Percentiles rank a stretch among this genome's conserved stretches.
These are phyloP conservation scores for Kitagawia praeruptora DNA, from an alignment of 129 eudicot genomes.

Conservation along the genomic window DNA sequence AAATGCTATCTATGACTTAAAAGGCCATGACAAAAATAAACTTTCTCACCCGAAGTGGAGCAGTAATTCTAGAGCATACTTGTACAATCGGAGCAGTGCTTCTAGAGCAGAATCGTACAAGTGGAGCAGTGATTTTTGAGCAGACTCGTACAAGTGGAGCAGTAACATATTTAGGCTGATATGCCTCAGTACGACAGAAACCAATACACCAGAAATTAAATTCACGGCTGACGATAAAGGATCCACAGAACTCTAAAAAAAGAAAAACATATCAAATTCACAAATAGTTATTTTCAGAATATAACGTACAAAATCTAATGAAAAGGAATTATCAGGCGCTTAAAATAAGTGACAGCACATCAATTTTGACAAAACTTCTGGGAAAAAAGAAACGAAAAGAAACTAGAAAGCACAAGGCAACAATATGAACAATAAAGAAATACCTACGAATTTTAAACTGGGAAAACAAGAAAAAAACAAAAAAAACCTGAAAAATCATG, in stretches of 20 bases:
- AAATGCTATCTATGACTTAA: not conserved
- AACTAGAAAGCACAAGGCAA: not conserved
- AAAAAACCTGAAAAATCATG: constrained; percentile 71
- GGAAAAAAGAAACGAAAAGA: not conserved
- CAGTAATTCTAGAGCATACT: not conserved
- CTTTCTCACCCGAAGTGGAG: not conserved
- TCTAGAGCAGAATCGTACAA: constrained; percentile 20
- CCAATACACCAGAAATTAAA: constrained; percentile 41
- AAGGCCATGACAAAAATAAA: not conserved
- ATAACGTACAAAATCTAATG: not conserved
- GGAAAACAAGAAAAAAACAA: not conserved
- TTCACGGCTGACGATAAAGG: constrained; percentile 68
- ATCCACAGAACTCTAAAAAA: constrained; percentile 64
- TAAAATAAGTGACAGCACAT: not conserved
- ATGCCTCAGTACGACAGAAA: constrained; percentile 37
- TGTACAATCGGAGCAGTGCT: not conserved
- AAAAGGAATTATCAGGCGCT: not conserved
- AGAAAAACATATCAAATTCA: not conserved
- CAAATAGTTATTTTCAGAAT: not conserved
- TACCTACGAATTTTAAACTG: not conserved
- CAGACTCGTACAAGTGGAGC: constrained; percentile 28
- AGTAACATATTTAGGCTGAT: constrained; percentile 20
- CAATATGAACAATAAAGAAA: not conserved
- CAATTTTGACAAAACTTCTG: not conserved
- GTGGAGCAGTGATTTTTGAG: not conserved